Evolutionary conservation across 2,329 filamentous ascomycete species (phyloP).

Genomic region (Aspergillus novoparasiticus): DNA sequence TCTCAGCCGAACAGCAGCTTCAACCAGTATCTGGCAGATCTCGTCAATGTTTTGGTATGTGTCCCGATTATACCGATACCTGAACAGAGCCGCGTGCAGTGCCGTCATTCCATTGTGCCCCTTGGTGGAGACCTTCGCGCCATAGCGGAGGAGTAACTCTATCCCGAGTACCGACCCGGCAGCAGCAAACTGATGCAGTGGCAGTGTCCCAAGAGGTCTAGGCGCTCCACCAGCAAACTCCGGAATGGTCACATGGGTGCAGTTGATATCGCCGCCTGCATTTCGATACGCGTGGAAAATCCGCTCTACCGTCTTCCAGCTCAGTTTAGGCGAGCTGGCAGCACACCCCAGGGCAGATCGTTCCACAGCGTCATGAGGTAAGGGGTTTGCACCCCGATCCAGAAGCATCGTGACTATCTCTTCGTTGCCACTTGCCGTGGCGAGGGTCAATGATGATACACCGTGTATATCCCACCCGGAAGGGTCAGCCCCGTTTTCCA

Average conservation of each 20-base stretch:
- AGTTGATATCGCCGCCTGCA: background rate
- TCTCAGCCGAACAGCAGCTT: background rate
- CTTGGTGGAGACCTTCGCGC: background rate
- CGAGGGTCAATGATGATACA: background rate
- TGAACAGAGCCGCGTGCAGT: background rate
- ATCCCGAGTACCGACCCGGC: background rate
- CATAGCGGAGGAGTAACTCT: background rate
- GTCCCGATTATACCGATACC: background rate
- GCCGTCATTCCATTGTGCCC: background rate
- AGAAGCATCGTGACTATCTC: background rate
- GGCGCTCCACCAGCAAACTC: background rate
- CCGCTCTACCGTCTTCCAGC: background rate
- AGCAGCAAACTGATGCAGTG: background rate
- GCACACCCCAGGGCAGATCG: background rate
- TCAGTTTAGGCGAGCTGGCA: background rate
- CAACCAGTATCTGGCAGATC: background rate
- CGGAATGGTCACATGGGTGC: background rate
- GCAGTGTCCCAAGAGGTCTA: background rate
- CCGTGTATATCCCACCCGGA: background rate
- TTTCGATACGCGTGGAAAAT: background rate
- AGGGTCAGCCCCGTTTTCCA: background rate
- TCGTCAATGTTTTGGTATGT: background rate
- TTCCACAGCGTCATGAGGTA: background rate
- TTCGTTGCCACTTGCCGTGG: background rate
- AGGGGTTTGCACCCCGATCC: background rate